Evolutionary conservation across 1,139 yeast species (phyloP), one percentile per base, ranked within the genome.

Genomic region (Diutina catenulata): DNA sequence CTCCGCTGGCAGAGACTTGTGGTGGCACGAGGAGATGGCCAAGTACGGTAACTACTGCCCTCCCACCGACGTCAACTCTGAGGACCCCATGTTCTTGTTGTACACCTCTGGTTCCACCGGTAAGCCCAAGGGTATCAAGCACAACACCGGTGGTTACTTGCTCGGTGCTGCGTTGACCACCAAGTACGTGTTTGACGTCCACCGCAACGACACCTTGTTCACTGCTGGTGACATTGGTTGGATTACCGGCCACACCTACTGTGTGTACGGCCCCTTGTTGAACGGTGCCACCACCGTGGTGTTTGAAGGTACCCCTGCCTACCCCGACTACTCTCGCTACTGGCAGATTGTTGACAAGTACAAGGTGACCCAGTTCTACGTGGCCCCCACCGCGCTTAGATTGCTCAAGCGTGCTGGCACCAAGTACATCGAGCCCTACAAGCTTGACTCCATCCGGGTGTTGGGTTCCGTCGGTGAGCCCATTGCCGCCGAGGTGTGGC

Each of bases 391-490:
- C 21, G 94, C 94, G 13, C 66, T 83, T 49, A 74, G 95, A 57
- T 65, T 83, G 51, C 69, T 83, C 7, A 36, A 36, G 37, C 70
- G 93, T 52, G 93, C 93, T 24, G 94, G 95, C 41, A 73, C 76
- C 47, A 66, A 74, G 41, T 75, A 60, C 51, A 73, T 81, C 48
- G 78, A 76, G 49, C 69, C 74, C 22, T 76, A 65, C 54, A 80
- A 81, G 48, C 66, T 83, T 51, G 68, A 74, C 39, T 70, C 86
- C 3, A 50, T 83, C 44, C 70, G 94, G 51, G 77, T 76, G 25
- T 67, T 83, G 43, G 95, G 94, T 19, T 78, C 93, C 10, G 95
- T 83, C 36, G 95, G 95, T 54, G 95, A 83, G 58, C 95, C 95
- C 45, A 83, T 83, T 57, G 93, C 94, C 26, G 84, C 88, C 33